A percentile compares a stretch with the other conserved stretches of the same genome.
Conservation (phyloP, 2,329 filamentous ascomycete genomes). For the Setomelanomma holmii region DNA sequence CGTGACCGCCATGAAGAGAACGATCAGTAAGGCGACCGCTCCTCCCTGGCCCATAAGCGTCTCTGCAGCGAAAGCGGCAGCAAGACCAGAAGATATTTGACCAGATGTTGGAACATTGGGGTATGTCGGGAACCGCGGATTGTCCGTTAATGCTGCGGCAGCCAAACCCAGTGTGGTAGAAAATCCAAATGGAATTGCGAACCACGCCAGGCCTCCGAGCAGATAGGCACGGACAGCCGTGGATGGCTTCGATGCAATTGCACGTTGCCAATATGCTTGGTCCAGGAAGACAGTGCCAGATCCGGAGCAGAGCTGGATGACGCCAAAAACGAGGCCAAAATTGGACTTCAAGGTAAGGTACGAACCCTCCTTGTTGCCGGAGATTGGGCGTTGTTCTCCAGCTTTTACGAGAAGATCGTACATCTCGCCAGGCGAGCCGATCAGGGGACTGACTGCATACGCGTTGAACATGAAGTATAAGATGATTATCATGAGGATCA, state of each 20-base stretch:
- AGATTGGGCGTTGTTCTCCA: conserved; percentile 45
- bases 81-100: conserved; percentile 39
- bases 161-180: conserved; percentile 56
- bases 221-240: conserved; percentile 40
- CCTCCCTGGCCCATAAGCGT: conserved; percentile 39
- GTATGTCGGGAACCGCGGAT: conserved; percentile 54
- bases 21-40: conserved; percentile 36
- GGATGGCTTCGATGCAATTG: conserved; percentile 41
- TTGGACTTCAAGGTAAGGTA: conserved; percentile 53
- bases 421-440: conserved; percentile 50
- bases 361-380: conserved; percentile 50
- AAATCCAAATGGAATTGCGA: conserved; percentile 57
- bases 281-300: conserved; percentile 51
- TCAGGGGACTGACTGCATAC: conserved; percentile 49
- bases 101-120: conserved; percentile 36
- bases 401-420: conserved; percentile 52
- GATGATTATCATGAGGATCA: conserved; percentile 54
- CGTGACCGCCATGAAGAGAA: conserved; percentile 47
- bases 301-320: conserved; percentile 52
- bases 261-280: conserved; percentile 57
- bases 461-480: conserved; percentile 55
- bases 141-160: conserved; percentile 53
- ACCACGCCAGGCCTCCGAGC: conserved; percentile 57
- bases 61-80: conserved; percentile 38
- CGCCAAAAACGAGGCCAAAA: conserved; percentile 54